These are phyloP conservation scores for Fusarium sp. DNA, from an alignment of 2,329 filamentous ascomycete genomes.

Conservation along the genomic window DNA sequence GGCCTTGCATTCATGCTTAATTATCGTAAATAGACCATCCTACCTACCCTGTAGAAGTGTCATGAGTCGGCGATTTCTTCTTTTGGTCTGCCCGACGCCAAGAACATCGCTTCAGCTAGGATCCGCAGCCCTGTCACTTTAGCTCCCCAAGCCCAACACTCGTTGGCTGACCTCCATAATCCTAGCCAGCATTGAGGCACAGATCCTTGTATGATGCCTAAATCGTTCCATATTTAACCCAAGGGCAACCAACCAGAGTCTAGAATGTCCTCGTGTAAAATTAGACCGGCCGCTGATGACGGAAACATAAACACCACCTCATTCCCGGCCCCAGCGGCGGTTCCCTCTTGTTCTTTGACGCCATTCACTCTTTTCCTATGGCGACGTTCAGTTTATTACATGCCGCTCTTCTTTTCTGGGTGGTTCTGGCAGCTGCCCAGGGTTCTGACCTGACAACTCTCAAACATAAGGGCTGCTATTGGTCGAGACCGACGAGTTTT, in stretches of 20 bases:
- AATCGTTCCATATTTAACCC: constrained; percentile 4
- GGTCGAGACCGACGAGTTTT: not conserved
- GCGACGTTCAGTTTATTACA: not conserved
- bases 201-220: constrained; percentile 10
- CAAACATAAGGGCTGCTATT: not conserved
- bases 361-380: constrained; percentile 1
- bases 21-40: not conserved
- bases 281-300: not conserved
- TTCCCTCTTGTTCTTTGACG: not conserved
- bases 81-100: not conserved
- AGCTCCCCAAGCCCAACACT: not conserved
- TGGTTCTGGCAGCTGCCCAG: constrained; percentile 3
- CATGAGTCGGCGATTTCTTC: not conserved
- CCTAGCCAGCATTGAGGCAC: constrained; percentile 10
- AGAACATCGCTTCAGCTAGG: constrained; percentile 1
- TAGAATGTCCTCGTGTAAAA: not conserved
- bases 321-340: not conserved
- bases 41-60: not conserved
- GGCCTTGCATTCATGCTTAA: too few relatives aligned
- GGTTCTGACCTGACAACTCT: not conserved
- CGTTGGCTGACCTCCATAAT: constrained; percentile 1
- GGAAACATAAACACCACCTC: constrained; percentile 5
- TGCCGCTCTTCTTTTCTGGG: constrained; percentile 8
- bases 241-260: not conserved
- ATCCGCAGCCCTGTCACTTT: not conserved